Conservation (phyloP, 2,329 filamentous ascomycete genomes). For the Cladosporium cucumerinum region DNA sequence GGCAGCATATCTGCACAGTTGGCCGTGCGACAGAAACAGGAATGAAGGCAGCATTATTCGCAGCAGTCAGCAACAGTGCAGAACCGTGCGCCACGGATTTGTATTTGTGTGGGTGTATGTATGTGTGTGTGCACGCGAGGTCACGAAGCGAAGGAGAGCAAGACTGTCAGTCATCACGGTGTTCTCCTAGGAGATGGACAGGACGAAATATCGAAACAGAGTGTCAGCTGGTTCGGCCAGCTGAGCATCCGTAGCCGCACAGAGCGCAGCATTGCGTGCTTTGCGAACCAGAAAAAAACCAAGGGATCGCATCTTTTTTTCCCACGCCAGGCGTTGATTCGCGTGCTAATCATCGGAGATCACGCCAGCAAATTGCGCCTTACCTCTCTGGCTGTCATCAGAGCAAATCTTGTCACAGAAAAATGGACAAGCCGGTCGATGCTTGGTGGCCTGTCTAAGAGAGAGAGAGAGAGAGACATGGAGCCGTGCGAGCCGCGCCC, state of each 20-base stretch:
- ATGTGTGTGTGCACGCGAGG: background rate
- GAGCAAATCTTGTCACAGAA: conserved; percentile 1
- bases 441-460: background rate
- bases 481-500: conserved; percentile 13
- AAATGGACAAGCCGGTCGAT: background rate
- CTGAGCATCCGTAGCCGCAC: conserved; percentile 8
- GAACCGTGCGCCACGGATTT: background rate
- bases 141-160: conserved; percentile 1
- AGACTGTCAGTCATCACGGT: background rate
- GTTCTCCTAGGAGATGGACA: background rate
- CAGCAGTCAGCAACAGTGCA: conserved; percentile 7
- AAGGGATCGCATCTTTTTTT: background rate
- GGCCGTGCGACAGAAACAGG: conserved; percentile 13
- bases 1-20: background rate
- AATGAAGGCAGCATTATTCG: conserved; percentile 12
- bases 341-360: conserved; percentile 11
- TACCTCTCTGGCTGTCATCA: background rate
- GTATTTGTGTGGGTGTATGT: background rate
- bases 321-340: background rate
- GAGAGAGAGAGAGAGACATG: no score
- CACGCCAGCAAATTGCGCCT: conserved; percentile 11
- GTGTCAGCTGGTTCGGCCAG: conserved; percentile 9
- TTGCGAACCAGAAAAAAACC: background rate
- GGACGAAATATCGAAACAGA: conserved; percentile 1
- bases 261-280: conserved; percentile 9